A percentile compares a stretch with the other conserved stretches of the same genome.
Conservation (phyloP, 2,329 filamentous ascomycete species). For the Fusarium mexicanum region DNA sequence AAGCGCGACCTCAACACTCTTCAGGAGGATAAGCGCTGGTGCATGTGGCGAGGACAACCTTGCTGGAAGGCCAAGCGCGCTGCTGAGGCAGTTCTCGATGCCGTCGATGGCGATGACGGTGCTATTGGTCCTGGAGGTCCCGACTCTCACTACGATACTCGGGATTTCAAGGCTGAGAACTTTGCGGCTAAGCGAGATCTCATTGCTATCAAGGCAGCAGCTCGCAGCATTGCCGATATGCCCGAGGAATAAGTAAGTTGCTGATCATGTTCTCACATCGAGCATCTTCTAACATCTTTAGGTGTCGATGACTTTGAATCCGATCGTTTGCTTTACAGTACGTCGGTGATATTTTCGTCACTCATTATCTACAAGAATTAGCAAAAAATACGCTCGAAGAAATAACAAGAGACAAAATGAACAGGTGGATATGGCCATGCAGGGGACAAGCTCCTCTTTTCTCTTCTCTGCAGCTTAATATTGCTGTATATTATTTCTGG, state of each 20-base stretch:
- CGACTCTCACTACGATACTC: constrained; percentile 28
- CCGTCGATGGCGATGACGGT: constrained; percentile 42
- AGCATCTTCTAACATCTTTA: constrained; percentile 10
- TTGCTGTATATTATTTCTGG: constrained; percentile 24
- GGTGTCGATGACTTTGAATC: constrained; percentile 1
- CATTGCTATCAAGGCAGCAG: constrained; percentile 40
- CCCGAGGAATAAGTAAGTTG: constrained; percentile 35
- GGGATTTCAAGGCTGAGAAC: constrained; percentile 44
- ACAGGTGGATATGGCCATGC: constrained; percentile 19
- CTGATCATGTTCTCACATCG: neutral
- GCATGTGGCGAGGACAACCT: constrained; percentile 44
- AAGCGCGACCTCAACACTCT: constrained; percentile 40
- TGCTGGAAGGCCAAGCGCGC: constrained; percentile 53
- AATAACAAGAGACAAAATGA: constrained; percentile 8
- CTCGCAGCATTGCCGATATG: constrained; percentile 41
- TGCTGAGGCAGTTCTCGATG: constrained; percentile 42
- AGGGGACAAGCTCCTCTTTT: neutral
- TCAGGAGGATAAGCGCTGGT: constrained; percentile 41
- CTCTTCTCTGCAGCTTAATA: constrained; percentile 24
- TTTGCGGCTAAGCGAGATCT: constrained; percentile 52
- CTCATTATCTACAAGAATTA: constrained; percentile 17
- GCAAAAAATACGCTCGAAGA: constrained; percentile 13
- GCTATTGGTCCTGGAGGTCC: constrained; percentile 35
- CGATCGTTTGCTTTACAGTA: constrained; percentile 14
- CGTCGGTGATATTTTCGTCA: constrained; percentile 2